phyloP scores from a whole-genome alignment of 1,139 yeast species.

The Candida sanyaensis region DNA sequence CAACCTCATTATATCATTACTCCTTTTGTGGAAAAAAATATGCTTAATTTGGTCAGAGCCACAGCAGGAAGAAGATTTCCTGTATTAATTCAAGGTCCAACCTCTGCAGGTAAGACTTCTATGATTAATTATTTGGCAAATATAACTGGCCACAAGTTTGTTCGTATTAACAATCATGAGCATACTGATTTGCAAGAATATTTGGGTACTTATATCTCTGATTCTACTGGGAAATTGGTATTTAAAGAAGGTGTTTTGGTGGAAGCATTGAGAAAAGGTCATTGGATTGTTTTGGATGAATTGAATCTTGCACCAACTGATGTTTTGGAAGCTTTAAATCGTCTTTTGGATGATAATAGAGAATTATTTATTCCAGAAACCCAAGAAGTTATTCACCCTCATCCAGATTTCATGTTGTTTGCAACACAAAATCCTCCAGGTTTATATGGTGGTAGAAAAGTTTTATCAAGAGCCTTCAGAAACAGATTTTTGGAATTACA shows the following conservation, averaged over 20 bases:
- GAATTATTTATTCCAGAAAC: conserved; percentile 96
- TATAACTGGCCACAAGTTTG: conserved; percentile 92
- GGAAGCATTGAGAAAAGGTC: conserved; percentile 89
- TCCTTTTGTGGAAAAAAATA: conserved; percentile 91
- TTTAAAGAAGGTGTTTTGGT: conserved; percentile 93
- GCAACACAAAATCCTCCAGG: conserved; percentile 99
- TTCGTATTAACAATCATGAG: conserved; percentile 96
- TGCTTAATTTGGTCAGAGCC: conserved; percentile 90
- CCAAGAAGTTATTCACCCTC: conserved; percentile 91
- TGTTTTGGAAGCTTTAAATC: conserved; percentile 91
- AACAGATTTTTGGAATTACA: conserved; percentile 94
- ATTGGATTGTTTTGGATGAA: conserved; percentile 97
- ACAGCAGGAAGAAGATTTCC: conserved; percentile 90
- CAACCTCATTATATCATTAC: conserved; percentile 90
- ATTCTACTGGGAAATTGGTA: conserved; percentile 75
- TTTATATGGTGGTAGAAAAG: conserved; percentile 93
- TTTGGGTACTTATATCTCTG: conserved; percentile 89
- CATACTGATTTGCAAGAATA: conserved; percentile 97
- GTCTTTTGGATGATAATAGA: conserved; percentile 92
- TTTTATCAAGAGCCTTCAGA: conserved; percentile 90
- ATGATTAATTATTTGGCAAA: conserved; percentile 92
- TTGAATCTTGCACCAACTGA: conserved; percentile 97
- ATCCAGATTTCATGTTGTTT: conserved; percentile 94
- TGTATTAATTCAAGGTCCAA: conserved; percentile 96
- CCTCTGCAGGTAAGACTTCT: conserved; percentile 97